A percentile compares a stretch with the other conserved stretches of the same genome.
phyloP scores from a whole-genome alignment of 306 rosid genomes.

The Quercus mongolica region DNA sequence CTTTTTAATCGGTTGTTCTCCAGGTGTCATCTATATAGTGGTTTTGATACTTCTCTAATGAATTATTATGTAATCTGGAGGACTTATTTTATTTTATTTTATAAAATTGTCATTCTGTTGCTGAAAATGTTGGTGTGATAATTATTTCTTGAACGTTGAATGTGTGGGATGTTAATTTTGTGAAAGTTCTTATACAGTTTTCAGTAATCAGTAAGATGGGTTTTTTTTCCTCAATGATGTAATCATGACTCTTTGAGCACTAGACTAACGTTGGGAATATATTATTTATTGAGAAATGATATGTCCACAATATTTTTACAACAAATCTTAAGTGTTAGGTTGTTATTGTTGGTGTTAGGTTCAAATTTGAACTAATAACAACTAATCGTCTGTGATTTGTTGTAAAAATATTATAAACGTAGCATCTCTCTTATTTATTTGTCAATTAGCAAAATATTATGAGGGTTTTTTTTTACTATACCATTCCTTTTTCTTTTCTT shows the following conservation, averaged over 20 bases:
- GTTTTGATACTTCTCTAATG: neutral
- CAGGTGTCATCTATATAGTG: slow-evolving; percentile 22
- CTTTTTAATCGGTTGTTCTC: slow-evolving; percentile 32
- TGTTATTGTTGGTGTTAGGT: no score
- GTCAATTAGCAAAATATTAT: no score
- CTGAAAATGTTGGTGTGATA: neutral
- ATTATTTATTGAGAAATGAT: no score
- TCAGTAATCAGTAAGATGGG: neutral
- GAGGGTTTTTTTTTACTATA: no score
- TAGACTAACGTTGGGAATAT: neutral
- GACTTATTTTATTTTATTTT: neutral
- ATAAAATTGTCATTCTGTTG: neutral
- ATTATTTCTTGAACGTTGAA: neutral
- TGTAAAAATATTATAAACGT: no score
- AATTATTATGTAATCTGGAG: neutral
- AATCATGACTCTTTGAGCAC: neutral
- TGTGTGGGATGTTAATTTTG: neutral
- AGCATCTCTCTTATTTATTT: no score
- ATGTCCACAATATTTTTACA: no score
- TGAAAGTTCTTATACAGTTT: neutral
- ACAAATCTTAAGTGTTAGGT: no score
- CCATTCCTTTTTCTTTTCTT: no score
- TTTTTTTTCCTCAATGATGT: neutral
- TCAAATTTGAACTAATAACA: no score
- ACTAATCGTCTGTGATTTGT: no score